A percentile compares a stretch with the other conserved stretches of the same genome.
Conservation (phyloP, 78 protist species). For the Dictyostelium purpureum region DNA sequence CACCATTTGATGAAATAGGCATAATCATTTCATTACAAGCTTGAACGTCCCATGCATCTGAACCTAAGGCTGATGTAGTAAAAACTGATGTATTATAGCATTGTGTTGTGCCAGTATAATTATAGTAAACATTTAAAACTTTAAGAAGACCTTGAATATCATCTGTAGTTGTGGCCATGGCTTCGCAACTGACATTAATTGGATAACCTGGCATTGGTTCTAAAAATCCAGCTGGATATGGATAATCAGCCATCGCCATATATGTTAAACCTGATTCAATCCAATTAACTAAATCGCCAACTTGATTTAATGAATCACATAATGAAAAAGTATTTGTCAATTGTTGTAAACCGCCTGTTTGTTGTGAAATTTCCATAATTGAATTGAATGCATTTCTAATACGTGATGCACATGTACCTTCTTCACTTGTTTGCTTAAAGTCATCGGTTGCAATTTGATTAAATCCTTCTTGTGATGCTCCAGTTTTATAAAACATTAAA, state of each 20-base stretch:
- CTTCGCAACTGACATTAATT: constrained; percentile 72
- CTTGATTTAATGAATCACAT: constrained; percentile 1
- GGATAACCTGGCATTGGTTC: constrained; percentile 84
- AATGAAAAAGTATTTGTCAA: constrained; percentile 19
- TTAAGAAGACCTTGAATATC: constrained; percentile 3
- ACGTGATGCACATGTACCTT: constrained; percentile 54
- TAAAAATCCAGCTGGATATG: constrained; percentile 68
- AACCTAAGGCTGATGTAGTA: neutral
- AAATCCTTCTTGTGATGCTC: constrained; percentile 33
- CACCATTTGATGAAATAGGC: constrained; percentile 53
- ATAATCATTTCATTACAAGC: constrained; percentile 87
- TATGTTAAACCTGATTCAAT: constrained; percentile 35
- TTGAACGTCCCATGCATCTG: constrained; percentile 75
- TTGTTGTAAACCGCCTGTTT: neutral
- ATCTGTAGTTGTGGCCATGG: neutral
- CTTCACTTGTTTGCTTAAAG: constrained; percentile 40
- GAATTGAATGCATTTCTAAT: constrained; percentile 39
- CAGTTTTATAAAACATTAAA: constrained; percentile 33
- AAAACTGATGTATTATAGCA: neutral
- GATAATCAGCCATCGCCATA: constrained; percentile 82
- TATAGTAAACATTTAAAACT: constrained; percentile 51
- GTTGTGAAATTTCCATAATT: neutral
- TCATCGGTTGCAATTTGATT: constrained; percentile 73
- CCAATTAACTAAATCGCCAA: constrained; percentile 24
- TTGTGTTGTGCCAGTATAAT: constrained; percentile 30